Percentiles rank a stretch among this genome's conserved stretches.
phyloP scores from a whole-genome alignment of 257 asterid genomes.

The Nemophila menziesii region DNA sequence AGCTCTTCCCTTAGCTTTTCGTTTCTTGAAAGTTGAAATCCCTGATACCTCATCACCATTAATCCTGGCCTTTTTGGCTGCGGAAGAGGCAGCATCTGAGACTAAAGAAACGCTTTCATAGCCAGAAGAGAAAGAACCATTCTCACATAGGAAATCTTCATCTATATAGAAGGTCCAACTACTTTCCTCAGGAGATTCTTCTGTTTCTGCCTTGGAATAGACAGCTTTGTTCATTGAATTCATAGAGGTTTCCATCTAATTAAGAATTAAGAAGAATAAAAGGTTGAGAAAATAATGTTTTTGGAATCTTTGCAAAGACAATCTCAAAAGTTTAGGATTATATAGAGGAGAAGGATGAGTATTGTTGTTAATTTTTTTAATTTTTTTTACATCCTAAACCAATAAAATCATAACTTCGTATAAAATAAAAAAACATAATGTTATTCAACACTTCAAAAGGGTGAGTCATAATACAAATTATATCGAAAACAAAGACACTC shows the following conservation, averaged over 20 bases:
- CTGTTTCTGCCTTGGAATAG: conserved; percentile 7
- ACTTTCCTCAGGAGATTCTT: conserved; percentile 46
- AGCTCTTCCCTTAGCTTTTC: conserved; percentile 21
- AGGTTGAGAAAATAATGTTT: conserved; percentile 4
- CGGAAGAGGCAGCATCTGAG: conserved; percentile 58
- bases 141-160: conserved; percentile 30
- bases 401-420: too few species aligned
- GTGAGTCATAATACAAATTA: too few species aligned
- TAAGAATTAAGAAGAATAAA: neutral
- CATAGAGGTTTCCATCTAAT: conserved; percentile 13
- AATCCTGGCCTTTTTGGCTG: conserved; percentile 23
- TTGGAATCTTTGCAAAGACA: too few species aligned
- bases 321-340: too few species aligned
- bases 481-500: too few species aligned
- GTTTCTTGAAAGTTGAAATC: conserved; percentile 32
- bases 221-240: neutral
- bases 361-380: too few species aligned
- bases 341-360: too few species aligned
- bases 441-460: too few species aligned
- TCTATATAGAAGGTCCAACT: conserved; percentile 79
- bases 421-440: too few species aligned
- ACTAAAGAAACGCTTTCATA: conserved; percentile 33
- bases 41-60: conserved; percentile 4
- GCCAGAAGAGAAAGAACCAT: conserved; percentile 16
- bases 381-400: too few species aligned